A percentile compares a stretch with the other conserved stretches of the same genome.
Evolutionary conservation across 306 rosid species (phyloP).

Genomic region (Boehmeria nivea): DNA sequence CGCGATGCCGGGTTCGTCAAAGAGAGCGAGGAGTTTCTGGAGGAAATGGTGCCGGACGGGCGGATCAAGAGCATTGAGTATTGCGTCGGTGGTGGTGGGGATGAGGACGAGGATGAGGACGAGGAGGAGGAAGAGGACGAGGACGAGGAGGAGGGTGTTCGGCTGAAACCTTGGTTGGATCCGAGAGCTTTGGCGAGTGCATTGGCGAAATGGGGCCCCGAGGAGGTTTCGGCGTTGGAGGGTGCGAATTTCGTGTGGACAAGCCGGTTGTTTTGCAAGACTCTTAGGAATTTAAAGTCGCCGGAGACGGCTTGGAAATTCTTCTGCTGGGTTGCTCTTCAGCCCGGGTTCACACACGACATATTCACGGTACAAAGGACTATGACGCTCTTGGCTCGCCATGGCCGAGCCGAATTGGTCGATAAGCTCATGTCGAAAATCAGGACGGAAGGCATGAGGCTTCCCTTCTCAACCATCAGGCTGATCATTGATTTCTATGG

Average conservation of each 20-base stretch:
- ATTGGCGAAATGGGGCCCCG: conserved; percentile 54
- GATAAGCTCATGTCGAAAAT: conserved; percentile 57
- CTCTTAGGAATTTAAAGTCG: conserved; percentile 52
- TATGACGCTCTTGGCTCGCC: conserved; percentile 56
- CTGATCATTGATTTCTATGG: conserved; percentile 72
- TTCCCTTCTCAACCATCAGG: conserved; percentile 68
- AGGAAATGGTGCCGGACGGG: conserved; percentile 46
- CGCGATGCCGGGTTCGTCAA: conserved; percentile 44
- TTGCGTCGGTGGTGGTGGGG: conserved; percentile 34
- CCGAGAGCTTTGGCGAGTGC: conserved; percentile 69
- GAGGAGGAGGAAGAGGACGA: conserved; percentile 18
- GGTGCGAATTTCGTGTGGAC: conserved; percentile 71
- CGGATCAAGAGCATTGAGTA: conserved; percentile 40
- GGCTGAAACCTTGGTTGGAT: conserved; percentile 72
- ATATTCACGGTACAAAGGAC: conserved; percentile 72
- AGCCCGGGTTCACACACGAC: conserved; percentile 73
- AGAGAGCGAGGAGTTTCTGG: conserved; percentile 35
- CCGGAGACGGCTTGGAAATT: conserved; percentile 77
- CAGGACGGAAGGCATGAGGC: conserved; percentile 60
- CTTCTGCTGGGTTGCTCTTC: conserved; percentile 74
- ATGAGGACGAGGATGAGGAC: conserved; percentile 29
- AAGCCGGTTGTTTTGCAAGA: conserved; percentile 65
- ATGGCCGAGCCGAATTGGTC: conserved; percentile 53
- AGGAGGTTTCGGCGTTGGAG: conserved; percentile 61
- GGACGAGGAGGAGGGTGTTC: conserved; percentile 27